These are phyloP conservation scores for Prunus dulcis DNA, from an alignment of 306 rosid species.

Conservation along the genomic window DNA sequence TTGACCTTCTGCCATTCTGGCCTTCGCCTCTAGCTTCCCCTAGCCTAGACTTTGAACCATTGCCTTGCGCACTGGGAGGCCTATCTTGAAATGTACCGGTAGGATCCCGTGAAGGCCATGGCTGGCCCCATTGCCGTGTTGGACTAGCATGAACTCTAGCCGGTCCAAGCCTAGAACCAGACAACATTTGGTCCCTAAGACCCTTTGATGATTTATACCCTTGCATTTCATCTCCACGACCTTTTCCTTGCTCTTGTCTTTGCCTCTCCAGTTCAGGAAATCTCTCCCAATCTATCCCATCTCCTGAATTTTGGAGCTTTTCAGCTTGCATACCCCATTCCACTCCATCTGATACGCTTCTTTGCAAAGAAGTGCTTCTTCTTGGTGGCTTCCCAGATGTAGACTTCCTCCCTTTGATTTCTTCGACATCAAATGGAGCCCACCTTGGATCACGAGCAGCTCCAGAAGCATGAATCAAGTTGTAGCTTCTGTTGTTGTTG, in stretches of 20 bases:
- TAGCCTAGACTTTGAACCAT: slow-evolving; percentile 69
- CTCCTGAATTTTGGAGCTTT: slow-evolving; percentile 59
- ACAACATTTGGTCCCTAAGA: slow-evolving; percentile 70
- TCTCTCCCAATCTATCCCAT: slow-evolving; percentile 73
- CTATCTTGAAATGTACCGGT: slow-evolving; percentile 47
- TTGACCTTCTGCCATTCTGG: slow-evolving; percentile 57
- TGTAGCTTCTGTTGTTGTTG: slow-evolving; percentile 64
- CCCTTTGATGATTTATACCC: slow-evolving; percentile 71
- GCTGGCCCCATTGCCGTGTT: slow-evolving; percentile 69
- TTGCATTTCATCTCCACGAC: slow-evolving; percentile 52
- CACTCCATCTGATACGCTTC: slow-evolving; percentile 87
- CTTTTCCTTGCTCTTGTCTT: slow-evolving; percentile 59
- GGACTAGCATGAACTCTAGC: slow-evolving; percentile 68
- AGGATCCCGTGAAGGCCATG: slow-evolving; percentile 68
- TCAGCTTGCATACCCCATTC: slow-evolving; percentile 70
- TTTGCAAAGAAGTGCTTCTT: slow-evolving; percentile 74
- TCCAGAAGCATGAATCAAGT: slow-evolving; percentile 61
- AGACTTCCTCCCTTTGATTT: slow-evolving; percentile 60
- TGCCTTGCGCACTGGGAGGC: slow-evolving; percentile 44
- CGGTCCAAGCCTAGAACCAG: slow-evolving; percentile 59
- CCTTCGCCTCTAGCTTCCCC: slow-evolving; percentile 63
- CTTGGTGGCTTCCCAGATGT: slow-evolving; percentile 67
- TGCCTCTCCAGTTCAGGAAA: slow-evolving; percentile 67
- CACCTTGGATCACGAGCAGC: slow-evolving; percentile 54
- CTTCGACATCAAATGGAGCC: slow-evolving; percentile 52